Evolutionary conservation across 257 asterid species (phyloP).

Genomic region (Ophiorrhiza pumila): DNA sequence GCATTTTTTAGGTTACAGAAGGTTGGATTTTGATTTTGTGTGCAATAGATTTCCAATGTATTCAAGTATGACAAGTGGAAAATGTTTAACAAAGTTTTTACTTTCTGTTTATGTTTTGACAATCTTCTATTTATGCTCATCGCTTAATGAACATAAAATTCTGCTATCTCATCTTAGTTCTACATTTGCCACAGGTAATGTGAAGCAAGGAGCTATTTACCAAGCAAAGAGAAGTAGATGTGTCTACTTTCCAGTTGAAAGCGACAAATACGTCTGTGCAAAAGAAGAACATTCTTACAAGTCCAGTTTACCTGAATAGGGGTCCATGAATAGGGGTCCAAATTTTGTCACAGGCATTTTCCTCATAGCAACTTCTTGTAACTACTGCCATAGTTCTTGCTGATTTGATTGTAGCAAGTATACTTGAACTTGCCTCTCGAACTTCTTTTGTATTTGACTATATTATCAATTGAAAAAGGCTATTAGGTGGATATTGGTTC

Average conservation of each 20-base stretch:
- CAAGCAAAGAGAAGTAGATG: conserved; percentile 33
- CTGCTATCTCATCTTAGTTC: not conserved
- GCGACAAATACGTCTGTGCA: not conserved
- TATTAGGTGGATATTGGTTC: not conserved
- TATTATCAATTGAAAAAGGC: not conserved
- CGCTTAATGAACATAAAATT: not conserved
- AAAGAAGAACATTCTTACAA: not conserved
- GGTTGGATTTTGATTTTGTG: not conserved
- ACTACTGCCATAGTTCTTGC: too few species aligned
- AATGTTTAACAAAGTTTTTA: not conserved
- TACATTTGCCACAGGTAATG: conserved; percentile 16
- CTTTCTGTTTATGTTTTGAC: not conserved
- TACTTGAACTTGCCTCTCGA: not conserved
- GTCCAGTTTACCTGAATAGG: conserved; percentile 12
- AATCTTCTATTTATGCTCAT: not conserved
- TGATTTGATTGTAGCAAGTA: not conserved
- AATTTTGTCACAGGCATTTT: not conserved
- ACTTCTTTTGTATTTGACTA: not conserved
- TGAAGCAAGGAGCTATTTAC: conserved; percentile 16
- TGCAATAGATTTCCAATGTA: too few species aligned
- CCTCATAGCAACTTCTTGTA: not conserved
- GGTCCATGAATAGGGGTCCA: not conserved
- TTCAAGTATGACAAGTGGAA: not conserved
- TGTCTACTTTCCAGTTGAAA: conserved; percentile 18
- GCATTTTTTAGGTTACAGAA: not conserved